Evolutionary conservation across 306 rosid species (phyloP), one percentile per base, ranked within the genome.

Genomic region (Gleditsia sinensis): DNA sequence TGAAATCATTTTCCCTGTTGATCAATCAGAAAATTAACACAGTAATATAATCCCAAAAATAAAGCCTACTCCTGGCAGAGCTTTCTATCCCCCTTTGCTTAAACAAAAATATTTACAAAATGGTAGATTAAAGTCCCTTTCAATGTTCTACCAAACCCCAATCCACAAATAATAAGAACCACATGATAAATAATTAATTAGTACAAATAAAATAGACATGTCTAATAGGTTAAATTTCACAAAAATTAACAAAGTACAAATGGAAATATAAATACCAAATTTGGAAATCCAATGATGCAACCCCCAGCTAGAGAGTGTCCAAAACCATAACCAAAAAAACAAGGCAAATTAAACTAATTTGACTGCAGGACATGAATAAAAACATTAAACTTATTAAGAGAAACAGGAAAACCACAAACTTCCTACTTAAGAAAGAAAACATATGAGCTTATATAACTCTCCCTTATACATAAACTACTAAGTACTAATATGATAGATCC

Each of bases 1-100:
- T 93, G 84, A 93, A 93, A 81, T 93, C 98, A 56, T 89, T 84
- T 58, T 80, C 85, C 93, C 98, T 93, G 75, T 63, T 14, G 28
- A 67, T 40, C 78, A 78, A 33, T 63, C 32, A 78, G 42, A 64
- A 39, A 75, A 70, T 30, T 9, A 56, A 32, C 16, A 50, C 37
- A 36, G 3, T n/a, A 13, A 12, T 48, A 45, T n/a, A 62, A 49
- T 28, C 27, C 9, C 5, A 37, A 17, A 48, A 72, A 27, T 21
- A 60, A 53, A 62, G 62, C 49, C 62, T 34, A 60, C 69, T 53
- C 14, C 46, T 40, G n/a, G 27, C 11, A 73, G 14, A 43, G n/a
- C 32, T 14, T 24, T 58, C 39, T 37, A 37, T 6, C 9, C 0
- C 20, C 40, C 11, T n/a, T 12, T 4, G 56, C n/a, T 37, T 37